Evolutionary conservation across 2,329 filamentous ascomycete species (phyloP).

Genomic region (Cladophialophora bantiana): DNA sequence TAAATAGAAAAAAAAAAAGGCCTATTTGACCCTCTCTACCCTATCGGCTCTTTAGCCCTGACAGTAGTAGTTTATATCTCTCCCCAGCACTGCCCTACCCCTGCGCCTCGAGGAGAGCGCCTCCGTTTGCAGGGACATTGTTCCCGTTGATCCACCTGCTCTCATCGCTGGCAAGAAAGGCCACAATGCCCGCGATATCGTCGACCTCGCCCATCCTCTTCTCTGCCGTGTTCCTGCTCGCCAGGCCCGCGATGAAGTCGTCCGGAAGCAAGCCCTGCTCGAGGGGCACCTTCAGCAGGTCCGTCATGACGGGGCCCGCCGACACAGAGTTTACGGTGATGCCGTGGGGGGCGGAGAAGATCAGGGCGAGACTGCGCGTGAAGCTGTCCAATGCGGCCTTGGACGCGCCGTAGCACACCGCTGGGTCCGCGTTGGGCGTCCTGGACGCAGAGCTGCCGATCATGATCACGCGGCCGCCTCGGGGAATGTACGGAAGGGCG

Average conservation of each 20-base stretch:
- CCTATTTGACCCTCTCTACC: not conserved
- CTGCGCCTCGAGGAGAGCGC: conserved; percentile 18
- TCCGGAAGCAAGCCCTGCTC: conserved; percentile 8
- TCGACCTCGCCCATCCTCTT: conserved; percentile 20
- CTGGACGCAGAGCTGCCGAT: conserved; percentile 10
- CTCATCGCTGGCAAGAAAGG: conserved; percentile 22
- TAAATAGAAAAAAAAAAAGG: conserved; percentile 6
- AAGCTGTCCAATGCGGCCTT: conserved; percentile 27
- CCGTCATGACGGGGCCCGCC: conserved; percentile 13
- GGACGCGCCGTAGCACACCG: conserved; percentile 14
- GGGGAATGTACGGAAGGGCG: conserved; percentile 14
- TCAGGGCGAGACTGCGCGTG: conserved; percentile 14
- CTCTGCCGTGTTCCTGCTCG: conserved; percentile 6
- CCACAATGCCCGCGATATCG: conserved; percentile 20
- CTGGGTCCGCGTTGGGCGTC: conserved; percentile 16
- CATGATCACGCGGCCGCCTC: conserved; percentile 23
- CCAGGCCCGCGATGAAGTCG: not conserved
- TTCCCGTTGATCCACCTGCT: conserved; percentile 26
- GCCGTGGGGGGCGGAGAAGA: conserved; percentile 12
- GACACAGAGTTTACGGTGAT: conserved; percentile 27
- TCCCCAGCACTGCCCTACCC: conserved; percentile 3
- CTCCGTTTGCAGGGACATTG: conserved; percentile 20
- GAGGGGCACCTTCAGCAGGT: conserved; percentile 6
- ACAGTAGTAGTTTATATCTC: not conserved
- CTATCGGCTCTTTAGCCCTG: not conserved